Percentiles rank a stretch among this genome's conserved stretches.
These are phyloP conservation scores for Apiospora sp. DNA, from an alignment of 2,329 filamentous ascomycete species.

Conservation along the genomic window DNA sequence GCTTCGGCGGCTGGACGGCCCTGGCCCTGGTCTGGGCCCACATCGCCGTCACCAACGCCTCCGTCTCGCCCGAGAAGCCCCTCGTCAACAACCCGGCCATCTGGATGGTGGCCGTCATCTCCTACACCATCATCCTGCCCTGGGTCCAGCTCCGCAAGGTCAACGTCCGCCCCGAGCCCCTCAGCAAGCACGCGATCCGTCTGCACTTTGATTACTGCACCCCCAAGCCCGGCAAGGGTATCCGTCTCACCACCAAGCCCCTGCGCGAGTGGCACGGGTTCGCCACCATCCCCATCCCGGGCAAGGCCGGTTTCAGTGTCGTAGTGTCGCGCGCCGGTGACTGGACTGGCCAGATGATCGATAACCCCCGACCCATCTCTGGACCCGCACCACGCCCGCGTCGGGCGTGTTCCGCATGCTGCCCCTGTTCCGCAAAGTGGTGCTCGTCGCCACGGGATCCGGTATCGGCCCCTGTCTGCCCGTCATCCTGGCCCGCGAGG, in stretches of 20 bases:
- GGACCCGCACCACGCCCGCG: conserved; percentile 66
- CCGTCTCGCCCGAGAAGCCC: conserved; percentile 38
- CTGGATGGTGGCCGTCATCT: conserved; percentile 66
- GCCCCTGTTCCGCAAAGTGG: conserved; percentile 61
- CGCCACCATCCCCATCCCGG: conserved; percentile 62
- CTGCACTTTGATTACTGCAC: conserved; percentile 64
- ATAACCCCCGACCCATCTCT: conserved; percentile 60
- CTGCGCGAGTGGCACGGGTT: conserved; percentile 69
- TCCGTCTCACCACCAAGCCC: conserved; percentile 61
- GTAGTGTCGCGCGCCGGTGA: conserved; percentile 70
- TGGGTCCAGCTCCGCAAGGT: conserved; percentile 69
- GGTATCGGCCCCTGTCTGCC: conserved; percentile 70
- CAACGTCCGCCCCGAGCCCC: conserved; percentile 59
- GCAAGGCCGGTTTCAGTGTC: conserved; percentile 57
- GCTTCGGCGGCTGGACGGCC: conserved; percentile 63
- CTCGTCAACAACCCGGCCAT: conserved; percentile 53
- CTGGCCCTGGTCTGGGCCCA: conserved; percentile 57
- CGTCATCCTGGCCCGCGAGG: conserved; percentile 55
- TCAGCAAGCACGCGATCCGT: conserved; percentile 69
- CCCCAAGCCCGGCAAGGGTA: conserved; percentile 55
- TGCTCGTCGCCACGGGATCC: conserved; percentile 69
- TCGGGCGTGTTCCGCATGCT: conserved; percentile 66
- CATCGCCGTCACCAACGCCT: conserved; percentile 44
- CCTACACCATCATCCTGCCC: conserved; percentile 63
- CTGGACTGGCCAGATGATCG: conserved; percentile 67